Base-by-base conservation (phyloP, 805 yeast species). In the Nakazawaea pomicola region DNA sequence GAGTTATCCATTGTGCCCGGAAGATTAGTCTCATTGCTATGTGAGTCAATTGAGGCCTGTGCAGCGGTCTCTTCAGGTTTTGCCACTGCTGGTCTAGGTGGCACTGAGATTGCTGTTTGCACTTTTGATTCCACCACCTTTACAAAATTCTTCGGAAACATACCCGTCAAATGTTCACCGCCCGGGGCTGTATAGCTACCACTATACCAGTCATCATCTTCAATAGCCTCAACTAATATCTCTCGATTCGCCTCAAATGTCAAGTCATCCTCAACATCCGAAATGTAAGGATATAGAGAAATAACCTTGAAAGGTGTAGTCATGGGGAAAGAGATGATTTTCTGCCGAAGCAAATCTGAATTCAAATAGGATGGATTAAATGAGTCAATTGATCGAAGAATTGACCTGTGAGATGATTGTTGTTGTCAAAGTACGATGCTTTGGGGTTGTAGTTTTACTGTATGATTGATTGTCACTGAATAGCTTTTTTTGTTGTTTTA, bases 171-270 rank as follows among this genome's bases (percentile, higher is more conserved):
- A 19, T 50, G 32, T 8, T 47, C 54, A 4, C 86, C 86, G 24
- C 65, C 64, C 1, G 44, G 28, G 45, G 65, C 73, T 3, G 52
- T 54, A 51, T 74, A 83, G 4, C 69, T 64, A 3, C 99, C 99
- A 29, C 74, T 67, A 55, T 76, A 83, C 98, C 98, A 93, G 48
- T 90, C 96, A 6, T 80, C 95, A 58, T 91, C 97, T 50, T 88
- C 96, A 40, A 86, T 69, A 29, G 76, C 78, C 4, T 81, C 78
- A 20, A 91, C 96, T 3, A 78, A 75, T 49, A 91, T 81, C 21
- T 74, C 49, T 57, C 84, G 88, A 16, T 84, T 90, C 4, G 67
- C 75, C 0, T 60, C 58, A 51, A 91, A 90, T 25, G 74, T 68
- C 56, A 91, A 71, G 58, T 91, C 99, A 57, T 93, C 98, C 21